phyloP scores from a whole-genome alignment of 2,329 filamentous ascomycete species.

The Microsporum canis region DNA sequence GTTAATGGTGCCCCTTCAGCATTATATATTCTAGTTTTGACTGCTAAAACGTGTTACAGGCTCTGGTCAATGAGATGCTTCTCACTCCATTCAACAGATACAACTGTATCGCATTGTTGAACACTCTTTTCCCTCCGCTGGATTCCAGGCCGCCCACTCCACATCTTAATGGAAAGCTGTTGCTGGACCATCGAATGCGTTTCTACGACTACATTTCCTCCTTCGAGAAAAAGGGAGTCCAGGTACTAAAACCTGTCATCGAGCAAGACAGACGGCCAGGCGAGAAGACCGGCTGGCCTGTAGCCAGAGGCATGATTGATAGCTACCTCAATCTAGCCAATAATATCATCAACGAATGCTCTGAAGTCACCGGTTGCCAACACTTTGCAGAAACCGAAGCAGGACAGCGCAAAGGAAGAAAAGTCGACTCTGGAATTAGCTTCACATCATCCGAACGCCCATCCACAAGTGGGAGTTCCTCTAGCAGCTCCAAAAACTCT shows the following conservation, averaged over 20 bases:
- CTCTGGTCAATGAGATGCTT: slow-evolving; percentile 54
- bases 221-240: slow-evolving; percentile 44
- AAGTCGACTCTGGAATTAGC: slow-evolving; percentile 54
- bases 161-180: slow-evolving; percentile 40
- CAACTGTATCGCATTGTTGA: slow-evolving; percentile 57
- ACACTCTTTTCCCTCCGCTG: slow-evolving; percentile 53
- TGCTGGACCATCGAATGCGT: slow-evolving; percentile 47
- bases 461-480: slow-evolving; percentile 28
- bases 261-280: slow-evolving; percentile 40
- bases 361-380: slow-evolving; percentile 37
- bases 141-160: slow-evolving; percentile 39
- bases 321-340: slow-evolving; percentile 50
- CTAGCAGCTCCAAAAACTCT: slow-evolving; percentile 19
- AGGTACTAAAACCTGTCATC: slow-evolving; percentile 44
- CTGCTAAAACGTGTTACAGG: slow-evolving; percentile 31
- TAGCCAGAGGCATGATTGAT: slow-evolving; percentile 40
- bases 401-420: slow-evolving; percentile 29
- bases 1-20: slow-evolving; percentile 17
- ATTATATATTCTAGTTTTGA: slow-evolving; percentile 10
- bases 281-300: slow-evolving; percentile 47
- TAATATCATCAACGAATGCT: slow-evolving; percentile 50
- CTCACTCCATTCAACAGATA: slow-evolving; percentile 52
- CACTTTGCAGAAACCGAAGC: slow-evolving; percentile 24
- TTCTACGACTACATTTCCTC: slow-evolving; percentile 53
- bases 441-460: slow-evolving; percentile 37